Percentiles rank a stretch among this genome's conserved stretches.
Conservation (phyloP, 176 grass and related monocot species). For the Cymbopogon citratus region DNA sequence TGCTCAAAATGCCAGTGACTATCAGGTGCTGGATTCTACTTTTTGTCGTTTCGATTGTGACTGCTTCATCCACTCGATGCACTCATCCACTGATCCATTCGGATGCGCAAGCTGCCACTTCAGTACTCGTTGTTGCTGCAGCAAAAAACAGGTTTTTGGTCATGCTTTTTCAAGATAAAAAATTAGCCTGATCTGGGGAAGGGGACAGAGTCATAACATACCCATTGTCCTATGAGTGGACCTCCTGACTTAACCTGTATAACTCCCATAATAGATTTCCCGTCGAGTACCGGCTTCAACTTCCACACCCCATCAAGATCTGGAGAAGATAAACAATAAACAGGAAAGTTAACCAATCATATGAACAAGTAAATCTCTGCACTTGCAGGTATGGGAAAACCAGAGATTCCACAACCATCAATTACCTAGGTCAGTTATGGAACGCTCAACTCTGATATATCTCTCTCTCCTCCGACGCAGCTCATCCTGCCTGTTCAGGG, state of each 20-base stretch:
- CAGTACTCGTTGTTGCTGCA: slow-evolving; percentile 71
- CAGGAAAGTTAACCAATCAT: not conserved
- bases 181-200: not conserved
- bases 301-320: slow-evolving; percentile 84
- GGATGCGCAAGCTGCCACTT: slow-evolving; percentile 97
- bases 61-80: slow-evolving; percentile 87
- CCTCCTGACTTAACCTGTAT: slow-evolving; percentile 82
- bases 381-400: not conserved
- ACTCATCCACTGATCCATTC: slow-evolving; percentile 54
- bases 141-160: not conserved
- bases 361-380: not conserved
- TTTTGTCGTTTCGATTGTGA: slow-evolving; percentile 81
- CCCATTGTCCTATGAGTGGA: slow-evolving; percentile 76
- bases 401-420: not conserved
- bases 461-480: slow-evolving; percentile 43
- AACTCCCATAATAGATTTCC: slow-evolving; percentile 81
- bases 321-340: slow-evolving; percentile 11
- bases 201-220: slow-evolving; percentile 19
- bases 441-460: slow-evolving; percentile 42
- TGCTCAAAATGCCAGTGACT: not conserved
- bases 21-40: slow-evolving; percentile 33
- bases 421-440: slow-evolving; percentile 60
- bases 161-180: not conserved
- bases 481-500: slow-evolving; percentile 32
- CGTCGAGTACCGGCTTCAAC: slow-evolving; percentile 74